A percentile compares a stretch with the other conserved stretches of the same genome.
Conservation (phyloP, 2,329 filamentous ascomycete species). For the Phaeomoniella chlamydospora region DNA sequence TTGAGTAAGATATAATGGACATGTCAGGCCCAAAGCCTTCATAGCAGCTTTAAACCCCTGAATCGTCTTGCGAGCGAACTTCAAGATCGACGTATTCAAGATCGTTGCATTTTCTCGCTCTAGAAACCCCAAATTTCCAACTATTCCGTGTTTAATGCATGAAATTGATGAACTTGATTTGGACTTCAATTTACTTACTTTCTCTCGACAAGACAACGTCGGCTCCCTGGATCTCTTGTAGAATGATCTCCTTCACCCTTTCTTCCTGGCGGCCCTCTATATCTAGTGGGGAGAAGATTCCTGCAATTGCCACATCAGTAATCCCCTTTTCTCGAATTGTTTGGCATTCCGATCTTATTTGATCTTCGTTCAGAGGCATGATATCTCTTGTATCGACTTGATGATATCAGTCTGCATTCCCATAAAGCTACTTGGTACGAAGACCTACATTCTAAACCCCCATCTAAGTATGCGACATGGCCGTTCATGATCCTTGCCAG, state of each 20-base stretch:
- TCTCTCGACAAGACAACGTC: conserved; percentile 25
- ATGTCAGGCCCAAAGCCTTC: conserved; percentile 31
- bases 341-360: conserved; percentile 20
- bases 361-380: conserved; percentile 18
- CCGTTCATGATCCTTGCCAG: conserved; percentile 27
- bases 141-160: too few relatives aligned
- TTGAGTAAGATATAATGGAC: conserved; percentile 46
- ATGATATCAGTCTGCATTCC: not conserved
- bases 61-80: conserved; percentile 43
- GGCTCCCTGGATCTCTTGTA: conserved; percentile 18
- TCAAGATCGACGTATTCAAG: conserved; percentile 46
- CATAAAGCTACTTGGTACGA: too few relatives aligned
- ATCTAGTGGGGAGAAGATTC: conserved; percentile 33
- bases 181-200: conserved; percentile 13
- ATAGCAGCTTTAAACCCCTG: conserved; percentile 40
- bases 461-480: conserved; percentile 26
- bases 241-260: conserved; percentile 21
- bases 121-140: conserved; percentile 30
- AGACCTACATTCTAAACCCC: conserved; percentile 23
- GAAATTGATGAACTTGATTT: too few relatives aligned
- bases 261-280: conserved; percentile 26
- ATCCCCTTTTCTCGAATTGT: conserved; percentile 22
- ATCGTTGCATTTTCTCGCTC: conserved; percentile 53
- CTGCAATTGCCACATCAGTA: conserved; percentile 25
- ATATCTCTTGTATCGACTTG: conserved; percentile 33